These are phyloP conservation scores for Crepidotus variabilis DNA, from an alignment of 768 basidiomycete species.

Conservation along the genomic window DNA sequence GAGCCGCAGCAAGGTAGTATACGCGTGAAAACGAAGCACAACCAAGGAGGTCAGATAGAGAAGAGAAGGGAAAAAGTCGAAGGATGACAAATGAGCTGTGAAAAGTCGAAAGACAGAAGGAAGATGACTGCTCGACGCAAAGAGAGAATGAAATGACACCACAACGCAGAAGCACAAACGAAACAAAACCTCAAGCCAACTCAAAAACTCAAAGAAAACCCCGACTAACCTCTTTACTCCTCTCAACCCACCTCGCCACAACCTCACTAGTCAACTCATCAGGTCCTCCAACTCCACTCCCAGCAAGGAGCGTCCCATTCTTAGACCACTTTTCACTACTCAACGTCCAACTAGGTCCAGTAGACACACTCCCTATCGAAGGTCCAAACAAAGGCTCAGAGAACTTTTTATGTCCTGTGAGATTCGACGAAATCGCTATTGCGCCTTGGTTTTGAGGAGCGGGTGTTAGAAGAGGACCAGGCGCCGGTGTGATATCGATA, in stretches of 20 bases:
- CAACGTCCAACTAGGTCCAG: conserved; percentile 69
- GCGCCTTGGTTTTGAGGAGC: not conserved
- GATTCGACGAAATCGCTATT: not conserved
- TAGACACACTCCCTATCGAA: conserved; percentile 74
- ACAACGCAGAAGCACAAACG: too few relatives aligned
- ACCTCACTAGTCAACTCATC: conserved; percentile 81
- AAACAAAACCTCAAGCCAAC: too few relatives aligned
- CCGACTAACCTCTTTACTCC: conserved; percentile 81
- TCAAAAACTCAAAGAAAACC: too few relatives aligned
- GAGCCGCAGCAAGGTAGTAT: too few relatives aligned
- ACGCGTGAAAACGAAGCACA: too few relatives aligned
- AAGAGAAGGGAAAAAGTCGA: too few relatives aligned
- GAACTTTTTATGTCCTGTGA: conserved; percentile 50
- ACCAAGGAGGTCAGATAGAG: too few relatives aligned
- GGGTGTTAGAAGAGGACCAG: not conserved
- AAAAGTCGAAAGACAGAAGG: not conserved
- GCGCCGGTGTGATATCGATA: not conserved
- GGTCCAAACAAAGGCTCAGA: conserved; percentile 89
- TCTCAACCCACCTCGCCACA: conserved; percentile 81
- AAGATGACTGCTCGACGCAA: too few relatives aligned
- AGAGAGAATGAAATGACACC: too few relatives aligned
- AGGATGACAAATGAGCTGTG: not conserved
- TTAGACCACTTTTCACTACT: conserved; percentile 56
- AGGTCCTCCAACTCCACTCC: conserved; percentile 15
- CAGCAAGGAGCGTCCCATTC: not conserved